Conservation (phyloP, 352 stramenopile genomes). For the Thalassiosira mediterranea region DNA sequence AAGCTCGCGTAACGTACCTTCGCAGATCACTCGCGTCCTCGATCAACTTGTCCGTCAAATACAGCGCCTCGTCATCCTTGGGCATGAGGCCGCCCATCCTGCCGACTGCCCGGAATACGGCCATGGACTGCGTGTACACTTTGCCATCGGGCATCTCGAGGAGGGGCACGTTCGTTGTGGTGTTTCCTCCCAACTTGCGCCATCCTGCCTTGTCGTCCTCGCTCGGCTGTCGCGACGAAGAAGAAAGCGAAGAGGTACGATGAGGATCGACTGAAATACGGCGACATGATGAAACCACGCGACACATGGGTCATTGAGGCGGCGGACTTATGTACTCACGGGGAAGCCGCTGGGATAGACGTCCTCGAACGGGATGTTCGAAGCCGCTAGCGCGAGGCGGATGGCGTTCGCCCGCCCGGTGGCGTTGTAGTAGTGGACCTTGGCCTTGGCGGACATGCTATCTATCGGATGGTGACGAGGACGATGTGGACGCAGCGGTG, state of each 20-base stretch:
- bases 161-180: conserved; percentile 43
- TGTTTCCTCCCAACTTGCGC: conserved; percentile 27
- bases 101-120: conserved; percentile 23
- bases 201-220: conserved; percentile 19
- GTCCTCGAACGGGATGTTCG: conserved; percentile 34
- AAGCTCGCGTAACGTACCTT: too few species aligned
- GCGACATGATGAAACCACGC: neutral
- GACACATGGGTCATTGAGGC: neutral
- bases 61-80: conserved; percentile 12
- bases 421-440: conserved; percentile 33
- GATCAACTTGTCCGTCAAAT: conserved; percentile 33
- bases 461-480: too few species aligned
- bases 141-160: conserved; percentile 18
- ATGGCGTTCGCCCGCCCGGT: conserved; percentile 38
- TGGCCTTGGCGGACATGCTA: too few species aligned
- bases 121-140: conserved; percentile 32
- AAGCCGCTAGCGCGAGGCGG: conserved; percentile 26
- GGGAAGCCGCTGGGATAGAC: conserved; percentile 26
- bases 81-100: conserved; percentile 29
- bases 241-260: too few species aligned
- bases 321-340: neutral
- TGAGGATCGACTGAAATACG: too few species aligned
- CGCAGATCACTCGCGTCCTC: conserved; percentile 34
- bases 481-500: too few species aligned
- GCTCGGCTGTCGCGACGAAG: neutral